These are phyloP conservation scores for Penicillium dipodomyicola DNA, from an alignment of 495 filamentous ascomycete genomes.

Conservation along the genomic window DNA sequence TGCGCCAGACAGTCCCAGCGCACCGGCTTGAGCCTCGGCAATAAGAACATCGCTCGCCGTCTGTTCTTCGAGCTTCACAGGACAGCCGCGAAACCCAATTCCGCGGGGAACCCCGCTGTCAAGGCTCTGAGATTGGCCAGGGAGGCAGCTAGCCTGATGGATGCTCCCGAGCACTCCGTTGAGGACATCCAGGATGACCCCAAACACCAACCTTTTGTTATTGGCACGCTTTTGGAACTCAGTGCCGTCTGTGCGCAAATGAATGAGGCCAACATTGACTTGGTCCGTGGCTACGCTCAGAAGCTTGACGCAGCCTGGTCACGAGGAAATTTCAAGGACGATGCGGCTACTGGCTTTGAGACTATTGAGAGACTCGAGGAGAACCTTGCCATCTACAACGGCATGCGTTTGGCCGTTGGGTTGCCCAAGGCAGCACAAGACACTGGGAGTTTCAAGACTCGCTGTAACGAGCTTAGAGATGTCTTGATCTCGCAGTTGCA, in stretches of 20 bases:
- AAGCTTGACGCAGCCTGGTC: conserved; percentile 36
- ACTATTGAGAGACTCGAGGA: conserved; percentile 29
- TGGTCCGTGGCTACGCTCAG: conserved; percentile 38
- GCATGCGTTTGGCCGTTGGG: conserved; percentile 26
- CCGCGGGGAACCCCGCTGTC: conserved; percentile 34
- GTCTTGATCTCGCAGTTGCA: conserved; percentile 3
- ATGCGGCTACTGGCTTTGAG: conserved; percentile 6
- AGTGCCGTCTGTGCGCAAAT: conserved; percentile 38
- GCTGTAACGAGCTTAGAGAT: conserved; percentile 16
- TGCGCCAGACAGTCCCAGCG: conserved; percentile 43
- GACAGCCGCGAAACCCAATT: conserved; percentile 44
- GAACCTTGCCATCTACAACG: conserved; percentile 33
- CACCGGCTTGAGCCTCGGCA: conserved; percentile 52
- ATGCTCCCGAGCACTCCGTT: conserved; percentile 43
- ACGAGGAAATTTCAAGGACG: conserved; percentile 19
- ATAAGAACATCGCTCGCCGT: conserved; percentile 38
- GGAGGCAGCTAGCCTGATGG: conserved; percentile 50
- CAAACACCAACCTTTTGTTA: conserved; percentile 38
- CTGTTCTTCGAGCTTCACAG: conserved; percentile 53
- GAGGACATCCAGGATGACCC: conserved; percentile 26
- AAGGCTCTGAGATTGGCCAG: conserved; percentile 45
- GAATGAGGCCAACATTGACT: conserved; percentile 30
- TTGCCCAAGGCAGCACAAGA: conserved; percentile 6
- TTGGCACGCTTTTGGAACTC: conserved; percentile 47
- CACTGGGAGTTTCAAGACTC: conserved; percentile 17